Percentiles rank a stretch among this genome's conserved stretches.
These are phyloP conservation scores for Lodderomyces orthopsilosis DNA, from an alignment of 1,139 yeast genomes.

Conservation along the genomic window DNA sequence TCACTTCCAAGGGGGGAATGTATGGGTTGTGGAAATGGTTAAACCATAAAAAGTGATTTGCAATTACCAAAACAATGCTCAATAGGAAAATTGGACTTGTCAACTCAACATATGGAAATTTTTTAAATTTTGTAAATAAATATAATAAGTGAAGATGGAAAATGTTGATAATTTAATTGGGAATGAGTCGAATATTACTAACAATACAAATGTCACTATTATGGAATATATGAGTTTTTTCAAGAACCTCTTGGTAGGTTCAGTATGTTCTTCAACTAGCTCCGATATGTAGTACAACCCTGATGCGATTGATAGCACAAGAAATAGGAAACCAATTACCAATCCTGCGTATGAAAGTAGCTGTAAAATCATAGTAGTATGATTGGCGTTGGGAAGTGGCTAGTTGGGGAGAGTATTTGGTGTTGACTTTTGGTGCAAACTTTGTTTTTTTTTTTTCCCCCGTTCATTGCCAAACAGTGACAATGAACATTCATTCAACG, in stretches of 20 bases:
- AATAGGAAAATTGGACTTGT: slow-evolving; percentile 67
- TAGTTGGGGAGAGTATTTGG: too few species aligned
- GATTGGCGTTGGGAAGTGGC: not conserved
- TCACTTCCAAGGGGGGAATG: slow-evolving; percentile 54
- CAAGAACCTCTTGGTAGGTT: slow-evolving; percentile 72
- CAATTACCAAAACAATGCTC: slow-evolving; percentile 69
- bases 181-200: slow-evolving; percentile 72
- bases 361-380: slow-evolving; percentile 35
- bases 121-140: slow-evolving; percentile 73
- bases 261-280: slow-evolving; percentile 89
- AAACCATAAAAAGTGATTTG: slow-evolving; percentile 91
- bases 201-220: slow-evolving; percentile 49
- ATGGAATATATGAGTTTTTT: slow-evolving; percentile 60
- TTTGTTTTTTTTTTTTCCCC: not conserved
- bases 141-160: slow-evolving; percentile 65
- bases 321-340: slow-evolving; percentile 68
- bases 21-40: slow-evolving; percentile 72
- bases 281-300: slow-evolving; percentile 91
- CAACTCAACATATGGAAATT: slow-evolving; percentile 81
- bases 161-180: slow-evolving; percentile 66
- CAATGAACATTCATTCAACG: too few species aligned
- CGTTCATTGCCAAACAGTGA: not conserved
- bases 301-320: slow-evolving; percentile 64
- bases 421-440: not conserved
- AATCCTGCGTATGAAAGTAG: slow-evolving; percentile 64